Base-by-base conservation (phyloP, 163 green algal genomes). In the Coccomyxa subellipsoidea region DNA sequence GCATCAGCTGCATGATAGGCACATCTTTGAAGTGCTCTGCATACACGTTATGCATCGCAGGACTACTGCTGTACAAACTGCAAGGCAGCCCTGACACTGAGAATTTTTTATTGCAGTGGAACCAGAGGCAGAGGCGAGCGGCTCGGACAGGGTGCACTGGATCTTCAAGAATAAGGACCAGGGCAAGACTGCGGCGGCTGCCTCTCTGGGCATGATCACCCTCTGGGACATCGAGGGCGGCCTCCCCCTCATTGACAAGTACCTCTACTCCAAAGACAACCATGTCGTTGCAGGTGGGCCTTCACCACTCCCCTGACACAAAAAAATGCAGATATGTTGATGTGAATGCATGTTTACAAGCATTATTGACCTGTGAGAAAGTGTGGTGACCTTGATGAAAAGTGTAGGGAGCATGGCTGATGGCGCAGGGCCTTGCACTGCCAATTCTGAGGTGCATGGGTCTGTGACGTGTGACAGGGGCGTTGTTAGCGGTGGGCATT, bases 171-270 rank as follows among this genome's bases (percentile, higher is more conserved):
- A 96, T 86, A 94, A 93, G 85, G 96, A 99, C 82, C 95, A 98
- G 84, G 96, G 96, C 82, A 99, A 99, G 91, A 95, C 94, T 39
- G 93, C 86, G 35, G 96, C 96, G 4, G 94, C 94, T 2, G 96
- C 96, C 59, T 96, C 89, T 37, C 86, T 99, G 77, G 96, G 96
- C 37, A 87, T 96, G 72, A 94, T 99, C 84, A 93, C 93, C 40
- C 87, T 98, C 86, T 99, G 96, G 96, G 96, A 99, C 81, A 92
- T 99, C 37, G 96, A 98, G 85, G 96, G 94, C 1, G 96, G 96
- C 38, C 90, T 99, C 79, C 92, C 96, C 0, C 89, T 93, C 80
- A 90, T 97, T 21, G 93, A 97, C 90, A 93, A 94, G 83, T 99
- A 98, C 87, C 87, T 99, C 27, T 99, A 99, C 87, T 75, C 73